These are phyloP conservation scores for Heterobasidion annosum DNA, from an alignment of 1,284 basidiomycete genomes.

Conservation along the genomic window DNA sequence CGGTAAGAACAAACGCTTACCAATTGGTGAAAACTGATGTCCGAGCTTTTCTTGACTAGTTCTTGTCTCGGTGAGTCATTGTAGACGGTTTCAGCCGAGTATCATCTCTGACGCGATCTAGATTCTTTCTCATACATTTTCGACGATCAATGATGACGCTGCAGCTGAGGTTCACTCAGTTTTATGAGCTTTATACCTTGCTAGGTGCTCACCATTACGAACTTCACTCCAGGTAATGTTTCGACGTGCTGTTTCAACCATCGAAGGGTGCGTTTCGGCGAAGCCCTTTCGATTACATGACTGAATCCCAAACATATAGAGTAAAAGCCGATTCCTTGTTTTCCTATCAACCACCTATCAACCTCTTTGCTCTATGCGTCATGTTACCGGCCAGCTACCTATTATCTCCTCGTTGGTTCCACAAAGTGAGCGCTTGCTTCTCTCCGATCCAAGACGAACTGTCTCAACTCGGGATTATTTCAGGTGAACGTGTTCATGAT, in stretches of 20 bases:
- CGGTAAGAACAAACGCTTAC: slow-evolving; percentile 30
- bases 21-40: slow-evolving; percentile 3
- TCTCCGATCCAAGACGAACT: neutral
- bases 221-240: slow-evolving; percentile 73
- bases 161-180: slow-evolving; percentile 65
- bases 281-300: slow-evolving; percentile 6
- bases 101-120: slow-evolving; percentile 21
- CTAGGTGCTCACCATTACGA: neutral
- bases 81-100: neutral
- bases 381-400: slow-evolving; percentile 81
- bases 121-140: slow-evolving; percentile 93
- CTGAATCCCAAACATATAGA: slow-evolving; percentile 28
- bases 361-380: slow-evolving; percentile 72
- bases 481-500: slow-evolving; percentile 86
- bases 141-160: slow-evolving; percentile 86
- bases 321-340: slow-evolving; percentile 87
- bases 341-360: slow-evolving; percentile 89
- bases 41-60: slow-evolving; percentile 29
- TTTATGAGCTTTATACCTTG: neutral
- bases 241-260: slow-evolving; percentile 80
- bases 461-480: neutral
- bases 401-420: slow-evolving; percentile 73
- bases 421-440: slow-evolving; percentile 46
- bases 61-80: slow-evolving; percentile 59
- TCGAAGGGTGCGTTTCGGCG: slow-evolving; percentile 60